Base-by-base conservation (phyloP, 441 rosid genomes). In the Cnidoscolus chayamansa region DNA sequence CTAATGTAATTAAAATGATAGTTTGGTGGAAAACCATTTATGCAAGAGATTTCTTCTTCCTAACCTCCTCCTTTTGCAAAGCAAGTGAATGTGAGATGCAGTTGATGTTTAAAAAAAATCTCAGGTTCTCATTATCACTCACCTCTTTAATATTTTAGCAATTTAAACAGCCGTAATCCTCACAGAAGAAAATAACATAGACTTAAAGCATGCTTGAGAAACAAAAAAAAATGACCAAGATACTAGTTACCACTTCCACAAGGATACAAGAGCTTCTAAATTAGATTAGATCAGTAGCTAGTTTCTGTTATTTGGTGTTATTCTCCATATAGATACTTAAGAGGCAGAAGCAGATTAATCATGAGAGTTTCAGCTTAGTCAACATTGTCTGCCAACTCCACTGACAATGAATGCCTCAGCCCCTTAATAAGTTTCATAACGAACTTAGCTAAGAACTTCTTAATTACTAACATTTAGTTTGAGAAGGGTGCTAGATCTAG, bases 11-110 rank as follows among this genome's bases (percentile, higher is more conserved):
- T 30, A 72, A 63, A 72, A 63, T 11, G 47, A 40, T 31, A 30
- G 30, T 15, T 20, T 55, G 12, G 45, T 2, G 7, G 48, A 47
- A 56, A 64, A 20, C 31, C 32, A 56, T 32, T n/a, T 48, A 72
- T n/a, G 25, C 51, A 43, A 48, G 31, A 63, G 40, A 63, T 17
- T 64, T 53, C 63, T 43, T 11, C 53, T 16, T 25, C 47, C 58
- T 10, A 4, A 19, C 25, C 25, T 25, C 15, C 59, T 48, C 16
- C 32, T 32, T 58, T 51, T 67, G 30, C 30, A 15, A 20, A 40
- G 56, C 65, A 70, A 64, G 30, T 15, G 19, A 57, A 64, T 43
- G 75, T 16, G 48, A 25, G 45, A 72, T 54, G 45, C 15, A 17
- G 31, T 47, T 20, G 54, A 43, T 55, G 25, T 25, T 25, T 25